Evolutionary conservation across 176 grass and related monocot species (phyloP).

Genomic region (Zizania latifolia): DNA sequence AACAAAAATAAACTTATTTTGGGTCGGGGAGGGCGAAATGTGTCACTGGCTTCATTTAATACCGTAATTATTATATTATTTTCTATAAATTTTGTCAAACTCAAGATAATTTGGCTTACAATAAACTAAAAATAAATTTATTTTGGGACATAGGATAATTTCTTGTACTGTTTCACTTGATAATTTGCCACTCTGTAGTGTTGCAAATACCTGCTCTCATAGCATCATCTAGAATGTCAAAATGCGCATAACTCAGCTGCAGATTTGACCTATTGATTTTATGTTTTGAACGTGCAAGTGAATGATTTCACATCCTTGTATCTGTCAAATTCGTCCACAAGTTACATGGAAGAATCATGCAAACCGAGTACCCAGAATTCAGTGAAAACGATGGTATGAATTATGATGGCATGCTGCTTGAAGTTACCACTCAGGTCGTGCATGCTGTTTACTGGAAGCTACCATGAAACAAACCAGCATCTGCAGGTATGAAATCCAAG

Average conservation of each 20-base stretch:
- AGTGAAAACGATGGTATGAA: not conserved
- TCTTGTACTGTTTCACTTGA: not conserved
- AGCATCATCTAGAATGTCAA: not conserved
- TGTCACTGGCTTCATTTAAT: no score
- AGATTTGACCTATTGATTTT: not conserved
- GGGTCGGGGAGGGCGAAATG: no score
- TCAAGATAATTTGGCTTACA: no score
- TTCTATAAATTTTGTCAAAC: no score
- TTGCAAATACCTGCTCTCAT: conserved; percentile 13
- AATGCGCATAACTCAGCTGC: not conserved
- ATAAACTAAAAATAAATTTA: no score
- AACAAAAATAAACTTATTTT: no score
- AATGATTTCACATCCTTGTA: not conserved
- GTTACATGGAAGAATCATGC: not conserved
- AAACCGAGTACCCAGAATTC: not conserved
- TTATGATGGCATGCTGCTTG: not conserved
- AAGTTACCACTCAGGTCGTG: not conserved
- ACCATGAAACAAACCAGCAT: not conserved
- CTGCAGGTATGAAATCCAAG: not conserved
- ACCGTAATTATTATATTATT: no score
- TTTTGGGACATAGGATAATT: no score
- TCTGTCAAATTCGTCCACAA: not conserved
- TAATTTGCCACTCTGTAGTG: not conserved
- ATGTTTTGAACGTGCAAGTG: not conserved
- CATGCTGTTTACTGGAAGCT: not conserved